phyloP scores from a whole-genome alignment of 2,329 filamentous ascomycete genomes.

The Aspergillus fischeri region DNA sequence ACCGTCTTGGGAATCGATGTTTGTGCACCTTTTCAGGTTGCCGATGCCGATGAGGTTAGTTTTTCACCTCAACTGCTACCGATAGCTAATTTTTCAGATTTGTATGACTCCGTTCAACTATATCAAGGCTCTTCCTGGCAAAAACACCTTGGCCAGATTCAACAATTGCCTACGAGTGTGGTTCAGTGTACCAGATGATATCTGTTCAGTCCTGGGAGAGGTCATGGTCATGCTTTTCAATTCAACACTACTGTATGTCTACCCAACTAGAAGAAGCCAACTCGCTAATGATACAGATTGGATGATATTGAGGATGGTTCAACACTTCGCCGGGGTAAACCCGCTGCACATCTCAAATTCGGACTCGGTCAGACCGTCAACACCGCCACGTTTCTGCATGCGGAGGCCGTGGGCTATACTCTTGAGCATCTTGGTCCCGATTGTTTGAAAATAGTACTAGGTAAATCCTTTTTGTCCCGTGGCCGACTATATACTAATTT shows the following conservation, averaged over 20 bases:
- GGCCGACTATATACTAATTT: no score
- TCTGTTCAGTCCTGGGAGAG: neutral
- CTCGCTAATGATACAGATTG: neutral
- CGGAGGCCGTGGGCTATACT: neutral
- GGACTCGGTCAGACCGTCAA: neutral
- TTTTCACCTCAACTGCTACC: no score
- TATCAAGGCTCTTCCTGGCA: conserved; percentile 5
- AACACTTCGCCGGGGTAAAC: neutral
- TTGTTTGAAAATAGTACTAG: neutral
- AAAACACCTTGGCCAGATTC: conserved; percentile 6
- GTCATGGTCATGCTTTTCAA: conserved; percentile 4
- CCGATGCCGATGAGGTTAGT: conserved; percentile 1
- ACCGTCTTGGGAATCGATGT: neutral
- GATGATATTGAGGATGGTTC: neutral
- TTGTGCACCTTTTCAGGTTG: neutral
- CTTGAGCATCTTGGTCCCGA: neutral
- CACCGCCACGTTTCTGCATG: neutral
- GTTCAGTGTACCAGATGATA: conserved; percentile 1
- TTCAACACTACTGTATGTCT: conserved; percentile 1
- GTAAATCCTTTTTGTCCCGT: no score
- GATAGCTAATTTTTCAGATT: neutral
- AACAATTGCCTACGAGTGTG: conserved; percentile 1
- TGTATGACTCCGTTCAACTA: conserved; percentile 5
- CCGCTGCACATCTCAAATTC: neutral
- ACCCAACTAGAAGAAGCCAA: no score